Base-by-base conservation (phyloP, 495 filamentous ascomycete species). In the Penicillium longicatenatum region DNA sequence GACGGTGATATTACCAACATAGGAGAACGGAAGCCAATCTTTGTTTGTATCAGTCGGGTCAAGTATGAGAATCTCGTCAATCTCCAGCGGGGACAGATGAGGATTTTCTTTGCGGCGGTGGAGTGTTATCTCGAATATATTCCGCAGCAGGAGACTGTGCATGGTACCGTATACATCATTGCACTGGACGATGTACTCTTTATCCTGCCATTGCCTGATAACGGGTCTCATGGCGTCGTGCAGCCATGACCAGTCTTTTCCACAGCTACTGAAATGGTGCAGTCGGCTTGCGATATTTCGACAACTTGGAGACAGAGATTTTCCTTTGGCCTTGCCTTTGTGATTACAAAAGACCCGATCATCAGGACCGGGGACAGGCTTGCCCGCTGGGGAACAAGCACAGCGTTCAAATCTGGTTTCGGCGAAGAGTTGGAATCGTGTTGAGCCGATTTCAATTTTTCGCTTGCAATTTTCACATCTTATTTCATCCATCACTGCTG, bases 111-210 rank as follows among this genome's bases (percentile, higher is more conserved):
- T n/a, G 9, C 72, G 72, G 44, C 65, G 58, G 11, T 65, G 57
- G 0, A 76, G 67, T 0, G 73, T 72, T 19, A 75, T 68, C 39
- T 76, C 73, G 29, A 74, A 62, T 10, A 75, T 65, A 20, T 70
- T 72, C 20, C 66, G 58, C 11, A 76, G 46, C 8, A 76, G 64
- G 16, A 76, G 60, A 54, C 67, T 69, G 17, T 73, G 50, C 4
- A 66, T 12, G 6, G 73, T 75, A 12, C 65, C 64, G 33, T 74
- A 65, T 0, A 31, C 16, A 20, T 73, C 69, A 48, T 72, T 70
- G 16, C 55, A 64, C 46, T 70, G 69, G 7, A 63, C 46, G 29
- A 70, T 52, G 52, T 67, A 50, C 19, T 64, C 33, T 12, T 29
- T 33, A 3, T 41, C 39, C 1, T 44, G 17, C 50, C 50, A 65